Base-by-base conservation (phyloP, 306 rosid species). In the Lathyrus sativus region DNA sequence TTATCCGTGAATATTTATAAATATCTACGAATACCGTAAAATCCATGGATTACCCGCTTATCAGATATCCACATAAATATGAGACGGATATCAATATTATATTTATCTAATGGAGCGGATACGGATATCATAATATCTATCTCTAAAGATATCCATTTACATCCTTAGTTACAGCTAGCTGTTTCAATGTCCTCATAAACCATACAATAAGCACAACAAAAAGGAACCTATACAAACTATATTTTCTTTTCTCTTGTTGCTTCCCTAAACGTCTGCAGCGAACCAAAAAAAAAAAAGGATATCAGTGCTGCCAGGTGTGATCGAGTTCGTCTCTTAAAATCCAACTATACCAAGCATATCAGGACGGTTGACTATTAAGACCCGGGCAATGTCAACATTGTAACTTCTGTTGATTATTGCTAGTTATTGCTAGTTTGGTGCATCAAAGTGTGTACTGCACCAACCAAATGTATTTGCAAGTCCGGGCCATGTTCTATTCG, bases 321-420 rank as follows among this genome's bases (percentile, higher is more conserved):
- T 70, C 65, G 54, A 18, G 62, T 49, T 65, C 44, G 51, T 46
- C 74, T 65, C 26, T 39, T 18, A 11, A 53, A 45, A 48, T 68
- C 69, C 75, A 75, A 46, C 78, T 39, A 67, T 9, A 56, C 53
- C 17, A 55, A 39, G 68, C 63, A 66, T 62, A 60, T 72, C n/a
- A 46, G 68, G 76, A 53, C 22, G 67, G 64, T 15, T 48, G 19
- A 19, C 62, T 58, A 58, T 10, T 9, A 31, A 31, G 43, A 58
- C 64, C 64, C 9, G 9, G 43, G 45, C 59, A 70, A 59, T 9
- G 12, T 54, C 64, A 38, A 66, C 17, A 64, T 39, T 56, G 64
- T 14, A 65, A 50, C 55, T 15, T 19, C 9, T 71, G 75, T 61
- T 51, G 62, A 60, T 56, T 38, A 15, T 11, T 54, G n/a, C n/a